Conservation (phyloP, 2,329 filamentous ascomycete species). For the Neofusicoccum parvum region DNA sequence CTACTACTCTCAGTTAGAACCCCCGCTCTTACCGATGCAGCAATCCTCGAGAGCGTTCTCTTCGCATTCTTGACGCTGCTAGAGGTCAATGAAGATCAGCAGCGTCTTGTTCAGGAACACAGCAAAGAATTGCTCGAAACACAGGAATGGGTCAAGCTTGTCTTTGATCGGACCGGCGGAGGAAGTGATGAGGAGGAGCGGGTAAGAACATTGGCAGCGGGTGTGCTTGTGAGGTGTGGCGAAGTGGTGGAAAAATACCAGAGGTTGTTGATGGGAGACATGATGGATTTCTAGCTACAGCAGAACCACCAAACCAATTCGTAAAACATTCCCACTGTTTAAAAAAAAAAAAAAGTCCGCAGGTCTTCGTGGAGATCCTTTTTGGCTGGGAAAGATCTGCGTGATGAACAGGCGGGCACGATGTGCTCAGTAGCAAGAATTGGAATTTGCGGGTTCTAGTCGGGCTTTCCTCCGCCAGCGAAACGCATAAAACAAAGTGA, state of each 20-base stretch:
- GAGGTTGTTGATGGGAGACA: constrained; percentile 72
- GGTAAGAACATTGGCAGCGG: constrained; percentile 76
- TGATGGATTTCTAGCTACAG: constrained; percentile 40
- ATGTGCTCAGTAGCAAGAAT: too few relatives aligned
- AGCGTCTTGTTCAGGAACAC: constrained; percentile 71
- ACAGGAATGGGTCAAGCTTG: constrained; percentile 77
- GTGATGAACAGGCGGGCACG: too few relatives aligned
- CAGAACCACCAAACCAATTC: too few relatives aligned
- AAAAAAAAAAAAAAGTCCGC: too few relatives aligned
- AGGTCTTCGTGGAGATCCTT: too few relatives aligned
- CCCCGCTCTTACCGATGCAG: constrained; percentile 54
- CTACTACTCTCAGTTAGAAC: constrained; percentile 71
- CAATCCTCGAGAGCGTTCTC: constrained; percentile 72
- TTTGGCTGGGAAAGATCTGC: too few relatives aligned
- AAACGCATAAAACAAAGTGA: too few relatives aligned
- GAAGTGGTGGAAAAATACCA: constrained; percentile 85
- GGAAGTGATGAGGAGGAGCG: constrained; percentile 65
- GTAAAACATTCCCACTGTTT: too few relatives aligned
- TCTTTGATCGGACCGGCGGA: constrained; percentile 63
- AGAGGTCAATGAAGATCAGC: constrained; percentile 76
- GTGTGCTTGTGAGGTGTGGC: constrained; percentile 73
- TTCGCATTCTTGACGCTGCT: constrained; percentile 78
- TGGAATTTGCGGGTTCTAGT: too few relatives aligned
- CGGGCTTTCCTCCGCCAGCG: too few relatives aligned
- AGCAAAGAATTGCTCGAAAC: constrained; percentile 81